Evolutionary conservation across 208 protist genomes (phyloP).

Genomic region (Crithidia thermophila): DNA sequence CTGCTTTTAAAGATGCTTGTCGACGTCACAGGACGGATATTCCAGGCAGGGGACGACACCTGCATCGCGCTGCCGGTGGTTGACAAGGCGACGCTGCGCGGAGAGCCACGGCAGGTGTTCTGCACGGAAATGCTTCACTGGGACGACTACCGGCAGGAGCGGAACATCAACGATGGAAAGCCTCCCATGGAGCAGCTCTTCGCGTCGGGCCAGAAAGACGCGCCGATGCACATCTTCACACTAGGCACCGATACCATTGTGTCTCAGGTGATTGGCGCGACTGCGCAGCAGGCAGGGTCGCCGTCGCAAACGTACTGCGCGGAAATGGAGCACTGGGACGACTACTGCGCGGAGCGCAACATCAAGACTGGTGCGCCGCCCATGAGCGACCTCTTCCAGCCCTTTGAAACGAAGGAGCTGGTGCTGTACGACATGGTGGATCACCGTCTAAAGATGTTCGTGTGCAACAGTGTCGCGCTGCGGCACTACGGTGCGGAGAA

Average conservation of each 20-base stretch:
- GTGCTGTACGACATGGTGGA: conserved; percentile 26
- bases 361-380: conserved; percentile 24
- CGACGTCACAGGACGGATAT: conserved; percentile 25
- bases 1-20: no score
- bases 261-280: conserved; percentile 18
- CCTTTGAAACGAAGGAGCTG: conserved; percentile 19
- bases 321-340: conserved; percentile 85
- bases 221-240: conserved; percentile 6
- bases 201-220: background rate
- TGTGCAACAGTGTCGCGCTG: conserved; percentile 31
- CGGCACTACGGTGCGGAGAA: conserved; percentile 6
- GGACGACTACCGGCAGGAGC: conserved; percentile 59
- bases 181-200: conserved; percentile 52
- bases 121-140: conserved; percentile 84
- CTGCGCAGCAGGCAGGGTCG: conserved; percentile 19
- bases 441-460: conserved; percentile 19
- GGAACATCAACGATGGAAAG: conserved; percentile 53
- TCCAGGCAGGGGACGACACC: conserved; percentile 20
- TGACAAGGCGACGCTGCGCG: conserved; percentile 21
- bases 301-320: conserved; percentile 43
- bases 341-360: conserved; percentile 39
- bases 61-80: conserved; percentile 22
- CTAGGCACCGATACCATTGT: conserved; percentile 15
- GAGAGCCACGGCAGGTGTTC: conserved; percentile 23
- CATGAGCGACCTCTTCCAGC: conserved; percentile 35